Evolutionary conservation across 2,329 filamentous ascomycete genomes (phyloP).

Genomic region (Beauveria scarabaeidicola): DNA sequence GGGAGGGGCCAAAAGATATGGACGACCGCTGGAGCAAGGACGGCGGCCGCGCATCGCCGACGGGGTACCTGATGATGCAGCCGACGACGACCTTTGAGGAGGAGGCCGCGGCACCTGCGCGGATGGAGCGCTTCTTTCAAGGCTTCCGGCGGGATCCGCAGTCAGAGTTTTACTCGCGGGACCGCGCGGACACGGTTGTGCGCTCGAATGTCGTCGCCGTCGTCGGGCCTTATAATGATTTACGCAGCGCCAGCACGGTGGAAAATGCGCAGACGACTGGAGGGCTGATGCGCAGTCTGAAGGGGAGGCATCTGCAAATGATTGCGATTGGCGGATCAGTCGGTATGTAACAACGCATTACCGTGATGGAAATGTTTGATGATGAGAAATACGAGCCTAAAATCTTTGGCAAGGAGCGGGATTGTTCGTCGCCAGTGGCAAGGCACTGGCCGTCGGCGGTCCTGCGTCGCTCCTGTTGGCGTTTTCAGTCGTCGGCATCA

Average conservation of each 20-base stretch:
- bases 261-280: constrained; percentile 8
- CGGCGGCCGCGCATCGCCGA: not conserved
- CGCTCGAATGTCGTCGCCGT: not conserved
- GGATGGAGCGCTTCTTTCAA: constrained; percentile 5
- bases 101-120: not conserved
- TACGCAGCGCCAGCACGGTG: constrained; percentile 5
- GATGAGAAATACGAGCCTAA: not conserved
- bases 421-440: constrained; percentile 69
- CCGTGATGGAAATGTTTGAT: not conserved
- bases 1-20: not conserved
- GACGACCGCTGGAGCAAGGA: constrained; percentile 1
- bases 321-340: constrained; percentile 85
- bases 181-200: not conserved
- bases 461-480: constrained; percentile 64
- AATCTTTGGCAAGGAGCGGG: constrained; percentile 42
- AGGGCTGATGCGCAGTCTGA: constrained; percentile 33
- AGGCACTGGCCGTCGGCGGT: constrained; percentile 56
- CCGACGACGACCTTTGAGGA: not conserved
- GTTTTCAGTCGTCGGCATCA: constrained; percentile 63
- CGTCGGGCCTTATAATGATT: constrained; percentile 6
- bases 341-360: constrained; percentile 33
- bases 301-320: constrained; percentile 78
- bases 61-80: not conserved
- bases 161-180: constrained; percentile 3
- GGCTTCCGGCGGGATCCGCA: constrained; percentile 7